These are phyloP conservation scores for Hordeum vulgare DNA, from an alignment of 176 grass and related monocot genomes.

Conservation along the genomic window MorexV3_pseudomolecules_assembly NC_058524.1:418325312-418325811, in stretches of 20 bases:
- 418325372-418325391: no score
- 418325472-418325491: background rate
- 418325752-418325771: no score
- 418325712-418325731: no score
- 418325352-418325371: no score
- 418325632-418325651: background rate
- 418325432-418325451: background rate
- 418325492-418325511: background rate
- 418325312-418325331: no score
- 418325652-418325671: background rate
- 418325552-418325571: background rate
- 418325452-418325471: background rate
- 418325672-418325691: background rate
- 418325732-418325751: no score
- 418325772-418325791: no score
- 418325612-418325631: background rate
- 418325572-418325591: background rate
- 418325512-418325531: background rate
- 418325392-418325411: background rate
- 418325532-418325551: background rate
- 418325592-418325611: background rate
- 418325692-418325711: no score
- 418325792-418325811: no score
- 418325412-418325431: background rate
- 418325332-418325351: no score